These are phyloP conservation scores for Pulicaria dysenterica DNA, from an alignment of 129 eudicot genomes.

Conservation along the genomic window DNA sequence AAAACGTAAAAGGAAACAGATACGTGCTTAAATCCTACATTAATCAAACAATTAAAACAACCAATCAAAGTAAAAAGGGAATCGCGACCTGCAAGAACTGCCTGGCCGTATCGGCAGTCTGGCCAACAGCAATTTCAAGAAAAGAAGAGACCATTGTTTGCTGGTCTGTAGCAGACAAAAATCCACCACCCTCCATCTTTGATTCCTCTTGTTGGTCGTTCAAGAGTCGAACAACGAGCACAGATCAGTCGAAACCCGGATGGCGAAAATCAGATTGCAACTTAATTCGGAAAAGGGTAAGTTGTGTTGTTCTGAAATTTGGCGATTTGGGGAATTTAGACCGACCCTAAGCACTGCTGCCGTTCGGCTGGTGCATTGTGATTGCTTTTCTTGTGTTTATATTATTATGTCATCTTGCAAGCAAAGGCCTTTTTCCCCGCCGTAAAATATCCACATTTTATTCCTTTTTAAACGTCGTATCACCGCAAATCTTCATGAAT, in stretches of 20 bases:
- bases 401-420: no score
- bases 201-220: background rate
- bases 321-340: slow-evolving; percentile 18
- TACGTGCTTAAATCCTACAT: background rate
- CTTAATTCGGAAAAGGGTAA: slow-evolving; percentile 10
- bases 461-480: no score
- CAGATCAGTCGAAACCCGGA: slow-evolving; percentile 14
- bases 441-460: no score
- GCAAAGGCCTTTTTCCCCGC: no score
- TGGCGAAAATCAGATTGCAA: background rate
- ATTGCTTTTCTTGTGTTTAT: no score
- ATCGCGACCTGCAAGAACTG: slow-evolving; percentile 78
- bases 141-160: slow-evolving; percentile 65
- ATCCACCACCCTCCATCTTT: slow-evolving; percentile 44
- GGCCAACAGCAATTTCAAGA: slow-evolving; percentile 89
- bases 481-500: no score
- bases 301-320: slow-evolving; percentile 9
- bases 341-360: slow-evolving; percentile 12
- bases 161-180: slow-evolving; percentile 49
- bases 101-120: slow-evolving; percentile 68
- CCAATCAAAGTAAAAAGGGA: background rate
- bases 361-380: background rate
- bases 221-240: slow-evolving; percentile 6
- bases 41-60: background rate
- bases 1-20: background rate